phyloP scores from a whole-genome alignment of 2,329 filamentous ascomycete genomes.

The Akanthomyces muscarius region DNA sequence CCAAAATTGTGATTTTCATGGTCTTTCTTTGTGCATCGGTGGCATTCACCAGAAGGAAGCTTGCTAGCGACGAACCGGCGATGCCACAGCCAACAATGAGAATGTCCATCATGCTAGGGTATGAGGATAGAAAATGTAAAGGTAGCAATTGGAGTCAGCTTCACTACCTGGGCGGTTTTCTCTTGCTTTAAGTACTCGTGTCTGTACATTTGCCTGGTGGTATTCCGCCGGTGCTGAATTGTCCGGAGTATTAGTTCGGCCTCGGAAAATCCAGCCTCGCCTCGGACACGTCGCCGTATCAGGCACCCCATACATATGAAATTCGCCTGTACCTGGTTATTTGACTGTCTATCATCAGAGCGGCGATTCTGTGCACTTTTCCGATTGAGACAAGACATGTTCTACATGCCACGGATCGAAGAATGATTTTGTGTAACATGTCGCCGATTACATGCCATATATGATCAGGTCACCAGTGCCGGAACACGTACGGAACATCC shows the following conservation, averaged over 20 bases:
- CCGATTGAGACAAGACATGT: no score
- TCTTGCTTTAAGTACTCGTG: not conserved
- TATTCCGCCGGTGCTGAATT: not conserved
- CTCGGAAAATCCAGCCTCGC: not conserved
- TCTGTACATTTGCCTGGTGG: not conserved
- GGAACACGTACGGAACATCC: no score
- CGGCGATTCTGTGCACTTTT: no score
- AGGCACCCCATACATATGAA: not conserved
- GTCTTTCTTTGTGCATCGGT: slow-evolving; percentile 19
- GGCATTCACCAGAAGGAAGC: slow-evolving; percentile 34
- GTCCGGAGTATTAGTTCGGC: slow-evolving; percentile 1
- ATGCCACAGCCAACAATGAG: slow-evolving; percentile 47
- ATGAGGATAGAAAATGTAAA: no score
- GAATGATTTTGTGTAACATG: no score
- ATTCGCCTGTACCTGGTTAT: no score
- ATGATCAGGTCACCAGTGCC: no score
- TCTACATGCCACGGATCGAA: no score
- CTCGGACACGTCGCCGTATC: not conserved
- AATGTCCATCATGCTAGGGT: slow-evolving; percentile 24
- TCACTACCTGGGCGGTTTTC: not conserved
- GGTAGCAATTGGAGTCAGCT: no score
- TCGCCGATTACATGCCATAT: no score
- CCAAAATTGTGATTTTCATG: slow-evolving; percentile 38
- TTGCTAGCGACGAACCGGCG: slow-evolving; percentile 40
- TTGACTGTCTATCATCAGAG: no score